phyloP scores from a whole-genome alignment of 495 filamentous ascomycete species.

The Penicillium lagena region DNA sequence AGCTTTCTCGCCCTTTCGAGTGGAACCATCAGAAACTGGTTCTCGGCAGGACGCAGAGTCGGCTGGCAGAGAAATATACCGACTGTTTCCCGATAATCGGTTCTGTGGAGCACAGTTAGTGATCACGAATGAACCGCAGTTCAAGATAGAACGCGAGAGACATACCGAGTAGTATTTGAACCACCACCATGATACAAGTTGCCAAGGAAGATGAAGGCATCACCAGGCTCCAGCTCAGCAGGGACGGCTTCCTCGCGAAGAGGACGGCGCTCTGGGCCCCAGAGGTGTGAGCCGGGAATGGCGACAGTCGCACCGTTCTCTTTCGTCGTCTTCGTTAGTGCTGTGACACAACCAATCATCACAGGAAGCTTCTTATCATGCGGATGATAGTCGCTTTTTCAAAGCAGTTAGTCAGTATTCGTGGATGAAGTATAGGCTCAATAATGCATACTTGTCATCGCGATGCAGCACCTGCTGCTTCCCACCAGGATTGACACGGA shows the following conservation, averaged over 20 bases:
- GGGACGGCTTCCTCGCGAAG: constrained; percentile 18
- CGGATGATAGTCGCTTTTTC: constrained; percentile 10
- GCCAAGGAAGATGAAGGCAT: constrained; percentile 27
- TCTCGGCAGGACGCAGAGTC: constrained; percentile 27
- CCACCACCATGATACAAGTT: constrained; percentile 27
- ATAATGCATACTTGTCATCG: constrained; percentile 18
- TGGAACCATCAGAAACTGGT: constrained; percentile 29
- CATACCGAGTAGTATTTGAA: constrained; percentile 19
- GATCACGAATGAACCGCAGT: too few relatives aligned
- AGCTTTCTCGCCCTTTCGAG: constrained; percentile 21
- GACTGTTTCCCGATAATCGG: constrained; percentile 17
- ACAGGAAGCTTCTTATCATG: constrained; percentile 6
- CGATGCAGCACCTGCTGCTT: constrained; percentile 27
- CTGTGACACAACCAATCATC: constrained; percentile 16
- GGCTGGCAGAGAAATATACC: constrained; percentile 26
- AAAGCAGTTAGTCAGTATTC: not conserved
- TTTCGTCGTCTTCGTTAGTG: constrained; percentile 23
- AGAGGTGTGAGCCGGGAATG: constrained; percentile 38
- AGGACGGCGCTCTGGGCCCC: constrained; percentile 16
- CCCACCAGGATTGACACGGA: constrained; percentile 24
- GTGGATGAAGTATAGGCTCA: too few relatives aligned
- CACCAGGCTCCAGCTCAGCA: constrained; percentile 20
- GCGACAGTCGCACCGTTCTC: constrained; percentile 41
- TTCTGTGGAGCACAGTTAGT: not conserved
- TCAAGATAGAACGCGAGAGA: not conserved